phyloP scores from a whole-genome alignment of 2,329 filamentous ascomycete species.

The Trichoderma arundinaceum region DNA sequence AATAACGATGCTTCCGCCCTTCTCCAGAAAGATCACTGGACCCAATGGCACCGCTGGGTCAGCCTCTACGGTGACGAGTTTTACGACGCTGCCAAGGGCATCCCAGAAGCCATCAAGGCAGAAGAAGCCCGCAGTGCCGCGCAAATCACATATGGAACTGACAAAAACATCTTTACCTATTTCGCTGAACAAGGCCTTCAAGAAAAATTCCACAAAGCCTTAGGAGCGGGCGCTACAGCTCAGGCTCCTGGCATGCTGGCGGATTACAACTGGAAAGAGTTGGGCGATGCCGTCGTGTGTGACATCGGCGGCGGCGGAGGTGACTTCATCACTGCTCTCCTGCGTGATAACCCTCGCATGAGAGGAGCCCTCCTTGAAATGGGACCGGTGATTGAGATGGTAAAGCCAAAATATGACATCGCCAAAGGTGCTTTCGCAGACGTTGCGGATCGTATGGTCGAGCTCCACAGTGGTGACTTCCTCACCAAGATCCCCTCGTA shows the following conservation, averaged over 20 bases:
- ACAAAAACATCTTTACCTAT: conserved; percentile 49
- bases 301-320: conserved; percentile 51
- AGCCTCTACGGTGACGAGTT: conserved; percentile 51
- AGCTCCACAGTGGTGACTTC: conserved; percentile 46
- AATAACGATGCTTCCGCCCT: conserved; percentile 47
- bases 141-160: conserved; percentile 50
- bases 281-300: conserved; percentile 42
- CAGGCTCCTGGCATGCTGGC: conserved; percentile 47
- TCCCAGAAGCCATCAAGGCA: conserved; percentile 41
- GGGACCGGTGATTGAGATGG: conserved; percentile 44
- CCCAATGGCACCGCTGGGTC: conserved; percentile 53
- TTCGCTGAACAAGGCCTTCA: conserved; percentile 45
- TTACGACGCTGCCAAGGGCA: conserved; percentile 51
- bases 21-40: conserved; percentile 48
- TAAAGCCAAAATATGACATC: conserved; percentile 37
- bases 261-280: conserved; percentile 51
- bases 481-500: conserved; percentile 42
- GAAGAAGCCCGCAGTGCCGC: conserved; percentile 41
- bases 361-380: conserved; percentile 46
- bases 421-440: conserved; percentile 43
- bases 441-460: conserved; percentile 42
- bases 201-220: conserved; percentile 44
- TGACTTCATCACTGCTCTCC: conserved; percentile 44
- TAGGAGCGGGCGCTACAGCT: conserved; percentile 47
- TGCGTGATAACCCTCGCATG: conserved; percentile 42